Base-by-base conservation (phyloP, 257 asterid genomes). In the Striga asiatica region DNA sequence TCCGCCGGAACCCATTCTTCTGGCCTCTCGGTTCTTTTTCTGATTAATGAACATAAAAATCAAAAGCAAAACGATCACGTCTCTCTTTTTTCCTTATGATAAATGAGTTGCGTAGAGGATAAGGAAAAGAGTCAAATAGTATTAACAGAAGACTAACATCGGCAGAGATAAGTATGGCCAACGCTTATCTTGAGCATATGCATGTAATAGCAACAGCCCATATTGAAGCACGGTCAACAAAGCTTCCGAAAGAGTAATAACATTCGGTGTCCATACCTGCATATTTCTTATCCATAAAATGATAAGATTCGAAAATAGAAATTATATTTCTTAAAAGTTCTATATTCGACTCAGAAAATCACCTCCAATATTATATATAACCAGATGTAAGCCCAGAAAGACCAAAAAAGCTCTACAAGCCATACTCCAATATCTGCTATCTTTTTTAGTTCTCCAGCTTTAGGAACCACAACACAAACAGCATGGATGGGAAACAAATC, bases 341-440 rank as follows among this genome's bases (percentile, higher is more conserved):
- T 21, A n/a, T 13, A 14, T 41, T 4, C 20, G 47, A 41, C 47
- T 3, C 1, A 41, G 21, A 41, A 18, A 49, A 57, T 49, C 50
- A 91, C 98, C 96, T 84, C 85, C 67, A 91, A 61, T 23, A 83
- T 91, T 58, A 91, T 80, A 56, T 91, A 91, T 17, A 91, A 89
- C 98, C 98, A 91, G 65, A 84, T 64, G 75, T 87, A 91, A 68
- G 98, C 98, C 98, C 98, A 91, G 68, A 91, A 87, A 62, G 98
- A 91, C 96, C 98, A 91, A 74, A 91, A 74, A 65, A 91, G 98
- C 74, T 81, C 98, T 47, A 91, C 95, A 61, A 91, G 77, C 98
- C 96, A 91, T 42, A 91, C 92, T 56, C 98, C 98, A 8, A 87
- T 50, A 59, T 91, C 95, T 54, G 98, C 74, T 81, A 91, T 87